phyloP scores from a whole-genome alignment of 495 filamentous ascomycete genomes.

The Aspergillus avenaceus region DNA sequence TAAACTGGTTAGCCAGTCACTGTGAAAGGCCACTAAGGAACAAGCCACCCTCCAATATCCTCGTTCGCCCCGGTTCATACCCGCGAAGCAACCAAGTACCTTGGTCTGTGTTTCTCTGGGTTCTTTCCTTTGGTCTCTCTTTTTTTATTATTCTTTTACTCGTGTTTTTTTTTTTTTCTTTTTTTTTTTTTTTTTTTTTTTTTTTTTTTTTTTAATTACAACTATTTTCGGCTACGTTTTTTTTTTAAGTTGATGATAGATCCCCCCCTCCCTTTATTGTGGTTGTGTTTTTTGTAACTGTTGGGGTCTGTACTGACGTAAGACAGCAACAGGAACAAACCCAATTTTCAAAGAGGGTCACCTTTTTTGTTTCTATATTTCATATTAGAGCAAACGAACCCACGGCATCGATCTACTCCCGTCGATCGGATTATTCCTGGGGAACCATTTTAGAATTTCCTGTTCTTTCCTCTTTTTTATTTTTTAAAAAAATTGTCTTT shows the following conservation, averaged over 20 bases:
- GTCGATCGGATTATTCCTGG: neutral
- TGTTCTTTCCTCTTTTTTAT: neutral
- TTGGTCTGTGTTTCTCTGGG: too few species aligned
- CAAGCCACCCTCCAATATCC: slow-evolving; percentile 5
- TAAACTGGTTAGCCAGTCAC: slow-evolving; percentile 2
- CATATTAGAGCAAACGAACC: neutral
- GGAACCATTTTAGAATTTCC: neutral
- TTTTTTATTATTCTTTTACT: neutral
- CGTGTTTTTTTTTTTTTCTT: neutral
- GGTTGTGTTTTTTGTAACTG: too few species aligned
- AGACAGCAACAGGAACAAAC: neutral
- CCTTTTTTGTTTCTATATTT: neutral
- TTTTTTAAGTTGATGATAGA: too few species aligned
- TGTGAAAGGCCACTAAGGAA: neutral
- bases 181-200: neutral
- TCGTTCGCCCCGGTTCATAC: neutral
- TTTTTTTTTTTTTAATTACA: neutral
- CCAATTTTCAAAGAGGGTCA: neutral
- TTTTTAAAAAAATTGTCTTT: too few species aligned
- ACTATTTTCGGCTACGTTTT: too few species aligned
- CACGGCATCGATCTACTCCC: neutral
- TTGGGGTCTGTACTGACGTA: neutral
- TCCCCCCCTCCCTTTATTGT: too few species aligned
- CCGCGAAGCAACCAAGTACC: neutral
- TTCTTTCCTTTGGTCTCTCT: too few species aligned